Base-by-base conservation (phyloP, 192 early-diverging fungal genomes). In the Coemansia sp. region DNA sequence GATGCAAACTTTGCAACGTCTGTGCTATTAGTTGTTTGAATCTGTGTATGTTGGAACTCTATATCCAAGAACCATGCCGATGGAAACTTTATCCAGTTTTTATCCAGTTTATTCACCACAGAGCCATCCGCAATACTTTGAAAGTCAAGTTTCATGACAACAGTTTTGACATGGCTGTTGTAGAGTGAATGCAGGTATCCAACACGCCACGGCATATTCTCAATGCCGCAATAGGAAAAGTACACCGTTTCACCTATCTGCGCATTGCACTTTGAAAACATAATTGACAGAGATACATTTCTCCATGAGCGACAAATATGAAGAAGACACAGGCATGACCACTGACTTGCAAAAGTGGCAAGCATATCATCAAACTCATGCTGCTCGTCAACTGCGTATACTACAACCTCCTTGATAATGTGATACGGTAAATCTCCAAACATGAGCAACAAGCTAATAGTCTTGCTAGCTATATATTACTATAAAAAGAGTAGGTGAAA, bases 281-380 rank as follows among this genome's bases (percentile, higher is more conserved):
- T 3, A 31, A 52, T 21, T 3, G 50, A 11, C 50, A 52, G 21
- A 5, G 50, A 14, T 14, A 28, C n/a, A 5, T 29, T 16, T 10
- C 50, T 28, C 50, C 50, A 44, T 19, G 43, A 44, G 1, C 7
- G 43, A 21, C 43, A 44, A n/a, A 44, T 44, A n/a, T 44, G 43
- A n/a, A 44, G 43, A 7, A 21, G 12, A 40, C 35, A 16, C 35
- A 40, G 5, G 14, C 35, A 40, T 40, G 35, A 40, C 14, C 35
- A 16, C 4, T 16, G 35, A 40, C 4, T n/a, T 1, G 43, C 43
- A n/a, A 44, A 44, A 7, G 16, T 44, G 19, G 19, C 43, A 21
- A 44, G 7, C 50, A 31, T 31, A n/a, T 31, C 50, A 18, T 52
- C 50, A 19, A 52, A 31, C n/a, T 52, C 50, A 21, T 52, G 4